These are phyloP conservation scores for Populus hybrid DNA, from an alignment of 441 rosid species.

Conservation along the genomic window DNA sequence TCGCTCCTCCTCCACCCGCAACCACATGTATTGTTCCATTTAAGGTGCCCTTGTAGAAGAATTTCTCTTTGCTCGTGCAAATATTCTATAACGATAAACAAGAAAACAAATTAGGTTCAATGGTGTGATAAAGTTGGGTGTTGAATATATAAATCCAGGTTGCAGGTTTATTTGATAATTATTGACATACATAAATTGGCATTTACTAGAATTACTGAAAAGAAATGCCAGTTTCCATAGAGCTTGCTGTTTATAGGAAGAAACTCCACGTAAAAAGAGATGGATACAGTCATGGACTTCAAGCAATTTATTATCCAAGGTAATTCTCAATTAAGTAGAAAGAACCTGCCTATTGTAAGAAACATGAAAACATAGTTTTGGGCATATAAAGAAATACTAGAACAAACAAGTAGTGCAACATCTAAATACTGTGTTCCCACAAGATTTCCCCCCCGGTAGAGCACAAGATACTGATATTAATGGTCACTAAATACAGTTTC, in stretches of 20 bases:
- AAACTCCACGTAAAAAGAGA: neutral
- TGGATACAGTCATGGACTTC: neutral
- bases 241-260: neutral
- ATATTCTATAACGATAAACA: conserved; percentile 40
- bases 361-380: neutral
- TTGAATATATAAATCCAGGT: neutral
- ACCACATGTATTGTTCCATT: conserved; percentile 79
- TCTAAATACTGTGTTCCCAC: neutral
- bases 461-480: neutral
- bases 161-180: neutral
- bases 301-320: neutral
- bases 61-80: conserved; percentile 58
- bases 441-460: neutral
- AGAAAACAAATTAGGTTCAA: neutral
- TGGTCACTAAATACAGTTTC: neutral
- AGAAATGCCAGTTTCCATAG: neutral
- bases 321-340: neutral
- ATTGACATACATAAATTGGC: neutral
- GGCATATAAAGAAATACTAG: neutral
- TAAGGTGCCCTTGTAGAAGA: conserved; percentile 45
- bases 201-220: neutral
- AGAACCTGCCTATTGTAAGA: neutral
- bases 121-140: neutral
- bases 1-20: conserved; percentile 86
- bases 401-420: neutral